phyloP scores from a whole-genome alignment of 768 basidiomycete genomes.

The Pulveroboletus ravenelii region DNA sequence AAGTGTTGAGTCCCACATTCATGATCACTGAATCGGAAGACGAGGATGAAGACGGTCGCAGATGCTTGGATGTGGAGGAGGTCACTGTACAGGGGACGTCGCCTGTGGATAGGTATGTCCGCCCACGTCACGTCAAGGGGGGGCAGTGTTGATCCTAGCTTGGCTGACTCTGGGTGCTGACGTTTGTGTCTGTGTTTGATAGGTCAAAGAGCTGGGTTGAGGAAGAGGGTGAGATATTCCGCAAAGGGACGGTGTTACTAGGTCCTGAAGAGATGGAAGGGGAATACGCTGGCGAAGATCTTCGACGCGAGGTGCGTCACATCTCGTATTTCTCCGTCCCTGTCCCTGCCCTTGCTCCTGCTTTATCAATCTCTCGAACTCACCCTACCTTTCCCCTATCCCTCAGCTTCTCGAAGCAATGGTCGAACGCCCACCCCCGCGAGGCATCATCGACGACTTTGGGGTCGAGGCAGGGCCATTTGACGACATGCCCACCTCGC shows the following conservation, averaged over 20 bases:
- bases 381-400: background rate
- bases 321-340: background rate
- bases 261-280: slow-evolving; percentile 86
- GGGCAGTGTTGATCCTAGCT: background rate
- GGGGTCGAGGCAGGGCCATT: slow-evolving; percentile 34
- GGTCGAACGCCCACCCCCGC: slow-evolving; percentile 80
- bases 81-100: slow-evolving; percentile 27
- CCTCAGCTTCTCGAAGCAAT: slow-evolving; percentile 77
- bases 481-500: slow-evolving; percentile 12
- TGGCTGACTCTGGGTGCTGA: background rate
- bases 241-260: slow-evolving; percentile 79
- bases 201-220: slow-evolving; percentile 80
- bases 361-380: background rate
- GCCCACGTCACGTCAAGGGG: background rate
- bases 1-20: slow-evolving; percentile 67
- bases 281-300: slow-evolving; percentile 83
- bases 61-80: slow-evolving; percentile 33
- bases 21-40: slow-evolving; percentile 43
- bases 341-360: background rate
- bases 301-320: slow-evolving; percentile 65
- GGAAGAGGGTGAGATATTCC: slow-evolving; percentile 95
- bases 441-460: slow-evolving; percentile 62
- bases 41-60: slow-evolving; percentile 41
- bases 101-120: slow-evolving; percentile 45
- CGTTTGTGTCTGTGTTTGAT: background rate